A percentile compares a stretch with the other conserved stretches of the same genome.
Conservation (phyloP, 2,329 filamentous ascomycete species). For the Colletotrichum paranaense region DNA sequence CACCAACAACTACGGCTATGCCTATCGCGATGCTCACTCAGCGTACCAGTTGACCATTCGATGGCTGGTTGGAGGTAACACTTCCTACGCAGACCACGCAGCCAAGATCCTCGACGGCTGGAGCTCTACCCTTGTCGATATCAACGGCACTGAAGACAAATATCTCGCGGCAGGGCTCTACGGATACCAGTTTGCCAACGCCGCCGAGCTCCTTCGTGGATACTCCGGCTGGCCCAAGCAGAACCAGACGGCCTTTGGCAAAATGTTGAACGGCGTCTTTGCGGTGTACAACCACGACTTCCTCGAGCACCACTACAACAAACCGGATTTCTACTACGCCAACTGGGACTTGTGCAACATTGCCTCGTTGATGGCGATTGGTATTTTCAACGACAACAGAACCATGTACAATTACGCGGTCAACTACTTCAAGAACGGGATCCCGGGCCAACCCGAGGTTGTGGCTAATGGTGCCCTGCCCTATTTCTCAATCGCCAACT, state of each 20-base stretch:
- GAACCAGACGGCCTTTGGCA: constrained; percentile 28
- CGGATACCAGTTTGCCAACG: constrained; percentile 53
- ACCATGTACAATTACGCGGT: constrained; percentile 49
- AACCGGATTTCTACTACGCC: too few relatives aligned
- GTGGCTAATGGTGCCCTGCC: constrained; percentile 44
- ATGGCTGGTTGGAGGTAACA: too few relatives aligned
- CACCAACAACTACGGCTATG: too few relatives aligned
- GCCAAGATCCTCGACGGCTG: constrained; percentile 47
- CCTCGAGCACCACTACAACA: too few relatives aligned
- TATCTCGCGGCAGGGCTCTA: constrained; percentile 50
- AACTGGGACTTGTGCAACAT: constrained; percentile 52
- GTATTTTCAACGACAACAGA: constrained; percentile 49
- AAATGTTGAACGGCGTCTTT: constrained; percentile 32
- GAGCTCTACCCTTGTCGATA: constrained; percentile 44
- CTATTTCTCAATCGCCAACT: constrained; percentile 35
- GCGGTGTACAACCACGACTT: too few relatives aligned
- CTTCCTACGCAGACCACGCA: constrained; percentile 38
- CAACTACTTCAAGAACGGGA: constrained; percentile 47
- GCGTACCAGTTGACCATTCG: too few relatives aligned
- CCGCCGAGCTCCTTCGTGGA: constrained; percentile 47
- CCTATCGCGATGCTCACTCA: too few relatives aligned
- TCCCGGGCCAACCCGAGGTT: too few relatives aligned
- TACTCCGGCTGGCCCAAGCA: constrained; percentile 43
- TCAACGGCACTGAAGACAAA: constrained; percentile 45
- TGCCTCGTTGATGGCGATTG: constrained; percentile 48